These are phyloP conservation scores for Saccharata proteae DNA, from an alignment of 2,329 filamentous ascomycete species.

Conservation along the genomic window DNA sequence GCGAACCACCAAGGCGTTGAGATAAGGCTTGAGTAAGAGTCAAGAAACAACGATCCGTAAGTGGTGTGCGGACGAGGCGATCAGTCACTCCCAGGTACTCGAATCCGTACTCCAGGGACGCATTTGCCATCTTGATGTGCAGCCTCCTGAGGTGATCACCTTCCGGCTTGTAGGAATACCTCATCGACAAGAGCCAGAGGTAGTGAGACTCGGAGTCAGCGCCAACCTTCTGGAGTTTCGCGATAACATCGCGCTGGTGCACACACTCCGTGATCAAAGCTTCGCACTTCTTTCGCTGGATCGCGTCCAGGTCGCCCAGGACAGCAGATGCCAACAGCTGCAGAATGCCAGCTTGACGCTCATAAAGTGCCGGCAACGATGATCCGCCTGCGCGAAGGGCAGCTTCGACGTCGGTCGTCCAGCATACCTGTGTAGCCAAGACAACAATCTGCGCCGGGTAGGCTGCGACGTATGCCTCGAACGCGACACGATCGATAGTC, in stretches of 20 bases:
- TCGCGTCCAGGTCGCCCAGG: conserved; percentile 73
- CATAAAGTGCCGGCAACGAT: conserved; percentile 58
- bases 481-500: conserved; percentile 54
- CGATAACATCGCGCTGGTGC: conserved; percentile 87
- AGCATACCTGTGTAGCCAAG: conserved; percentile 82
- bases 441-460: conserved; percentile 95
- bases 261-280: conserved; percentile 98
- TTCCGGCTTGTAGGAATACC: conserved; percentile 75
- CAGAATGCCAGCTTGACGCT: conserved; percentile 74
- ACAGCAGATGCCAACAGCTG: conserved; percentile 80
- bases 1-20: conserved; percentile 89
- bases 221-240: conserved; percentile 65
- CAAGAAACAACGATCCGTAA: conserved; percentile 96
- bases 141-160: conserved; percentile 75
- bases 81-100: conserved; percentile 96
- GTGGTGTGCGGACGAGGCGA: conserved; percentile 85
- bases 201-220: conserved; percentile 71
- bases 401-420: conserved; percentile 78
- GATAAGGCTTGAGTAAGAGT: conserved; percentile 93
- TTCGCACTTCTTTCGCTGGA: conserved; percentile 92
- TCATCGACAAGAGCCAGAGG: conserved; percentile 93
- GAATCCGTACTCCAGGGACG: conserved; percentile 88
- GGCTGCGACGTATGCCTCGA: conserved; percentile 67
- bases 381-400: conserved; percentile 60
- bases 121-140: conserved; percentile 93